Percentiles rank a stretch among this genome's conserved stretches.
phyloP scores from a whole-genome alignment of 768 basidiomycete genomes.

The Daedaleopsis nitida region DNA sequence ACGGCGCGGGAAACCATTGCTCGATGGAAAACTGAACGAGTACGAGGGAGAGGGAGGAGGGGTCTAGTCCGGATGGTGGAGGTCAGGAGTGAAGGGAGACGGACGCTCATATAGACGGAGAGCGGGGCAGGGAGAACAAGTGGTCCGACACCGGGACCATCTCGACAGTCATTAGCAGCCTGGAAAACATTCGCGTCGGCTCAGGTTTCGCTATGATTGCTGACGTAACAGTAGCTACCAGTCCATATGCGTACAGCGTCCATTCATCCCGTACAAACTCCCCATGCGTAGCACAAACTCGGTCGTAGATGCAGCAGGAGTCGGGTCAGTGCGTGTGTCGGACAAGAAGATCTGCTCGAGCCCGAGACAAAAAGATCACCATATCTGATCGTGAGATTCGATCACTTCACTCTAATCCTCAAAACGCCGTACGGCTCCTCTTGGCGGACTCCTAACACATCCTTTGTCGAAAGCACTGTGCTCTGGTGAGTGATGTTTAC shows the following conservation, averaged over 20 bases:
- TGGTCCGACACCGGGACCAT: slow-evolving; percentile 21
- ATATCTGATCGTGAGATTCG: not conserved
- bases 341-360: not conserved
- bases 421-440: slow-evolving; percentile 59
- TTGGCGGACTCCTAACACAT: slow-evolving; percentile 65
- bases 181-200: not conserved
- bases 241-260: not conserved
- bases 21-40: slow-evolving; percentile 12
- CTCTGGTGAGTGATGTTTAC: not conserved
- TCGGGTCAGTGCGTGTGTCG: not conserved
- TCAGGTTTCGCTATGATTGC: not conserved
- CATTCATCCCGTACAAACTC: not conserved
- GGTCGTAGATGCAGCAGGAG: not conserved
- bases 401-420: slow-evolving; percentile 40
- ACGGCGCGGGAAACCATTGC: slow-evolving; percentile 56
- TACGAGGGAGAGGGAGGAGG: not conserved
- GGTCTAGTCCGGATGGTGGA: slow-evolving; percentile 35
- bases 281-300: too few species aligned
- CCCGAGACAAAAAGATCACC: not conserved
- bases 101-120: slow-evolving; percentile 20
- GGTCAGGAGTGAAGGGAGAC: slow-evolving; percentile 17
- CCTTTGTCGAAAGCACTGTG: slow-evolving; percentile 76
- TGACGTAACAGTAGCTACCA: slow-evolving; percentile 1
- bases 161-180: slow-evolving; percentile 6
- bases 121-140: not conserved